A percentile compares a stretch with the other conserved stretches of the same genome.
Evolutionary conservation across 345 rosid species (phyloP).

Genomic region (Adansonia digitata): DNA sequence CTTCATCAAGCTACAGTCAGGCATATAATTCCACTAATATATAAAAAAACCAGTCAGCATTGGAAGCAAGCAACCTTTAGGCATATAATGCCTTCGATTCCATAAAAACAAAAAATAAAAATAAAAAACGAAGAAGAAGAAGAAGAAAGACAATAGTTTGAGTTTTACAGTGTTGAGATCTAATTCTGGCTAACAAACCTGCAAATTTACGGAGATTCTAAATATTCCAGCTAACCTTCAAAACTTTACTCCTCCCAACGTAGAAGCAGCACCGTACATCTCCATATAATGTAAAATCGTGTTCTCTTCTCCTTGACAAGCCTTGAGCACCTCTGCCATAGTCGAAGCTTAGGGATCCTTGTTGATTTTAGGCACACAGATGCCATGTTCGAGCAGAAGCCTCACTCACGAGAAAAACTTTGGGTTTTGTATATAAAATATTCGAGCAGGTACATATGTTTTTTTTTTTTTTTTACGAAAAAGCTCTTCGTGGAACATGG

Average conservation of each 20-base stretch:
- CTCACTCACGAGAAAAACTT: not conserved
- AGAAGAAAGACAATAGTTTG: not conserved
- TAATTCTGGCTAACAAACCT: not conserved
- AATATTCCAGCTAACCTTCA: not conserved
- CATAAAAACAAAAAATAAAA: too few relatives aligned
- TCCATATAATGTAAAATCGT: conserved; percentile 65
- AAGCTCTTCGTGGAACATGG: not conserved
- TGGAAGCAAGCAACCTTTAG: not conserved
- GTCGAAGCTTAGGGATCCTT: conserved; percentile 20
- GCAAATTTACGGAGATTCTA: not conserved
- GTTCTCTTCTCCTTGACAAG: conserved; percentile 55
- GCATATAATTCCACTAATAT: not conserved
- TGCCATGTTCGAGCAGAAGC: not conserved
- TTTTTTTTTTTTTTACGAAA: not conserved
- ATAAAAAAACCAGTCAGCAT: not conserved
- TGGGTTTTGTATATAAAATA: conserved; percentile 7
- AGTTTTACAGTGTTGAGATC: not conserved
- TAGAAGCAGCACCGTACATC: conserved; percentile 65
- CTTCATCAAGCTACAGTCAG: not conserved
- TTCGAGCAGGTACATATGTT: not conserved
- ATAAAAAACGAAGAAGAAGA: too few relatives aligned
- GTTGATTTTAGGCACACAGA: conserved; percentile 7
- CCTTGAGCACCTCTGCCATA: conserved; percentile 51
- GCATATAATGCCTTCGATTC: too few relatives aligned
- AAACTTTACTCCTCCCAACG: conserved; percentile 33